phyloP scores from a whole-genome alignment of 495 filamentous ascomycete genomes.

The Neurospora tetrasperma region DNA sequence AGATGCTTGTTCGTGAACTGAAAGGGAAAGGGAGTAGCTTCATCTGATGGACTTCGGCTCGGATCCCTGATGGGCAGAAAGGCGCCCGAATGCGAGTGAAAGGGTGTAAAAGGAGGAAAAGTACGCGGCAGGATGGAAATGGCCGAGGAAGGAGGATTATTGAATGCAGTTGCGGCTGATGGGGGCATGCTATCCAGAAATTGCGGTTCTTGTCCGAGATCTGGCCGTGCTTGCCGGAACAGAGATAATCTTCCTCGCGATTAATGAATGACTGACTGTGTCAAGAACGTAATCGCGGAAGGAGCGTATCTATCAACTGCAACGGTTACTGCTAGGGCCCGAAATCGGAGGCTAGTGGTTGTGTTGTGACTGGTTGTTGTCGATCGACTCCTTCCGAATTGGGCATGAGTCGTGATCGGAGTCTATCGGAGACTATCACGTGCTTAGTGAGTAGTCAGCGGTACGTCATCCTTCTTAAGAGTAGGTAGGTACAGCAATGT shows the following conservation, averaged over 20 bases:
- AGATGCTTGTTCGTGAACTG: neutral
- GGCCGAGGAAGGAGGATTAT: neutral
- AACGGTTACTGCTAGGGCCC: neutral
- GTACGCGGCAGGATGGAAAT: neutral
- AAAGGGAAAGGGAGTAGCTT: neutral
- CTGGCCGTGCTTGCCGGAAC: neutral
- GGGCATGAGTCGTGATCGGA: neutral
- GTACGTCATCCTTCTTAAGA: neutral
- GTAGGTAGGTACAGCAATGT: neutral
- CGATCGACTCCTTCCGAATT: neutral
- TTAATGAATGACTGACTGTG: neutral
- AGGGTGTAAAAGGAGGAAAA: neutral
- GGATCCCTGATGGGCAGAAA: neutral
- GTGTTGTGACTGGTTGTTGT: neutral
- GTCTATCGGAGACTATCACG: neutral
- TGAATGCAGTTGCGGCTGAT: neutral
- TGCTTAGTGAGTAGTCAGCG: neutral
- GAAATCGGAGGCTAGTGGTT: neutral
- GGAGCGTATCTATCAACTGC: neutral
- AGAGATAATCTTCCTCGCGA: neutral
- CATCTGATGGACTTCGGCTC: neutral
- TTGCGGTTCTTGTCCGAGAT: neutral
- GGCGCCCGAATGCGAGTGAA: neutral
- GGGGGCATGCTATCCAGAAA: too few relatives aligned
- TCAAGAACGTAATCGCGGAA: neutral